Conservation (phyloP, 1,139 yeast genomes). For the Pneumocystis canis region DNA sequence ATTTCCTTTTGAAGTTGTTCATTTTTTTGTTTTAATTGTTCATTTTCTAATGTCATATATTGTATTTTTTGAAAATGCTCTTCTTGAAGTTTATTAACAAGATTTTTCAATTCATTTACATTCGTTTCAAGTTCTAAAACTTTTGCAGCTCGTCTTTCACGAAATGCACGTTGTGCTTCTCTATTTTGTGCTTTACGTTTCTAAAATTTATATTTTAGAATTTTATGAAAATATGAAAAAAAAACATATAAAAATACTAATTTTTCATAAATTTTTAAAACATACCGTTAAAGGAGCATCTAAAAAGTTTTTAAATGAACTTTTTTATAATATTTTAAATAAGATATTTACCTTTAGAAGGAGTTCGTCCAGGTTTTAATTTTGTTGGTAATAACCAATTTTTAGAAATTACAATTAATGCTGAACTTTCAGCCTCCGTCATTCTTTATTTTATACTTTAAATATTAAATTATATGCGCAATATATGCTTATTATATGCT, state of each 20-base stretch:
- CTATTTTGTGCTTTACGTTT: slow-evolving; percentile 85
- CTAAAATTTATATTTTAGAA: slow-evolving; percentile 30
- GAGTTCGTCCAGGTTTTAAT: slow-evolving; percentile 10
- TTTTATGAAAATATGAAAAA: background rate
- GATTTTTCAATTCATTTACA: slow-evolving; percentile 18
- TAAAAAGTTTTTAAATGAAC: no score
- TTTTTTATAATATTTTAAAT: no score
- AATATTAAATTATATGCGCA: background rate
- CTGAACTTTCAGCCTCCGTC: background rate
- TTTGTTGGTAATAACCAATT: slow-evolving; percentile 11
- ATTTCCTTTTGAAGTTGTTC: slow-evolving; percentile 22
- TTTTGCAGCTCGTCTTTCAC: slow-evolving; percentile 59
- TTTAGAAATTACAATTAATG: slow-evolving; percentile 5
- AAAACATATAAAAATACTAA: slow-evolving; percentile 39
- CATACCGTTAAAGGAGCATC: background rate
- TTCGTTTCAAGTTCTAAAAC: slow-evolving; percentile 36
- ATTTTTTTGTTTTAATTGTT: slow-evolving; percentile 26
- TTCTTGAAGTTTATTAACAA: slow-evolving; percentile 37
- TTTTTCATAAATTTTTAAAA: slow-evolving; percentile 51
- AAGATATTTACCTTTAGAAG: background rate
- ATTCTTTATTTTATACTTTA: no score
- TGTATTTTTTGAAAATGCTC: slow-evolving; percentile 3
- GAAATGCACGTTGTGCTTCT: slow-evolving; percentile 86
- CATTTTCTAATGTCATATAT: slow-evolving; percentile 20
- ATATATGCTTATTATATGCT: background rate